Base-by-base conservation (phyloP, 257 asterid genomes). In the Nicotiana tabacum region DNA sequence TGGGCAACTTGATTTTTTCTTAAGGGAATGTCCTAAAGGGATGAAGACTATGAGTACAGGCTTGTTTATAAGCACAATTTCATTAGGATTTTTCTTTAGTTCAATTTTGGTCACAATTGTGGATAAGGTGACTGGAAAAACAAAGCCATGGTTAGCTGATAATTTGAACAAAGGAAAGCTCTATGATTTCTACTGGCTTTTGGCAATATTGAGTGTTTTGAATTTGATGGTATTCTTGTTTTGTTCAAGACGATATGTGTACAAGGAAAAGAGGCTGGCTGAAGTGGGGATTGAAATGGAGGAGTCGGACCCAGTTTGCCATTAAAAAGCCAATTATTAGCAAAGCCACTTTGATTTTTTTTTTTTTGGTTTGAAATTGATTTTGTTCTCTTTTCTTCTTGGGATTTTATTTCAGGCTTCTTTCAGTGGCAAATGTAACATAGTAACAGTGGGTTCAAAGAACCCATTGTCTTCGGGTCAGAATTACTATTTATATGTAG, bases 21-120 rank as follows among this genome's bases (percentile, higher is more conserved):
- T 94, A 0, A 86, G 93, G 7, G 98, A 94, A 81, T 95, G 97
- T 4, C 99, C 99, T 0, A 92, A 92, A 79, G 98, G 99, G 27
- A 95, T 92, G 99, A 95, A 95, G 30, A 92, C 99, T 0, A 94
- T 95, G 90, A 92, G 97, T 84, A 94, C 99, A 0, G 97, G 99
- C 0, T 81, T 95, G 77, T 94, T 95, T 48, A 35, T 95, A 32
- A 95, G 97, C 30, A 94, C 98, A 1, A 90, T 95, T 18, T 92
- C 99, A 0, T 61, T 95, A 3, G 97, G 97, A 68, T 92, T 89
- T 53, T 93, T 91, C 56, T 90, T 93, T 84, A 90, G 95, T 87
- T 93, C 99, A 0, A 86, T 90, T 7, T 78, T 95, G 89, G 99
- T 95, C 10, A 37, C 86, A 1, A 77, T 95, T 9, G 93, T 95